Base-by-base conservation (phyloP, 345 rosid species). In the Corchorus capsularis region DNA sequence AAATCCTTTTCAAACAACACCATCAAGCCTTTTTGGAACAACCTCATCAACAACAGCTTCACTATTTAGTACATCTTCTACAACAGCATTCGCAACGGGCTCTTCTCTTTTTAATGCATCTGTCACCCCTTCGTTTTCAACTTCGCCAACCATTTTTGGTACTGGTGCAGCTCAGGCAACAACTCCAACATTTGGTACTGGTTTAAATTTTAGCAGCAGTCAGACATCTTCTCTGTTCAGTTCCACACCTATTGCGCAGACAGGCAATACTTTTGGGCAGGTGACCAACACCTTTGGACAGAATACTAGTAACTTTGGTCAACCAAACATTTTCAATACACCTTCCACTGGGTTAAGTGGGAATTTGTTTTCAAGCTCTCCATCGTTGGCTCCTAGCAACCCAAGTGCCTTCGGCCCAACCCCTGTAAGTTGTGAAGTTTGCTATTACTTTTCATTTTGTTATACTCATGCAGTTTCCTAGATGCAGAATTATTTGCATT, bases 221-320 rank as follows among this genome's bases (percentile, higher is more conserved):
- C 98, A 88, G 81, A 64, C 94, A 46, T 73, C 96, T 75, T 81
- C 89, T 12, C 78, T 89, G 74, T 96, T 89, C 78, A 81, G 77
- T 71, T 78, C 97, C 32, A 39, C 90, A 45, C 67, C 87, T 43
- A 63, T 79, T 71, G 89, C 86, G 54, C 97, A 87, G 88, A 77
- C 96, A 64, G 85, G 87, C 45, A 83, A 92, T 82, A 82, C 78
- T 52, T 90, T 92, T 79, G 93, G 93, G 62, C 95, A 82, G 74
- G 72, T 64, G 55, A 71, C 87, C 65, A 43, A 94, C 57, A 19
- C 86, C 20, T 87, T 90, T 13, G 92, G 92, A 74, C 91, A 77
- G 78, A 82, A 67, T 73, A 76, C 80, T 19, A 74, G 87, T 72
- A 80, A 89, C 54, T 87, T 92, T 74, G 89, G 86, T 71, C 92